These are phyloP conservation scores for Aspergillus arachidicola DNA, from an alignment of 2,329 filamentous ascomycete genomes.

Conservation along the genomic window DNA sequence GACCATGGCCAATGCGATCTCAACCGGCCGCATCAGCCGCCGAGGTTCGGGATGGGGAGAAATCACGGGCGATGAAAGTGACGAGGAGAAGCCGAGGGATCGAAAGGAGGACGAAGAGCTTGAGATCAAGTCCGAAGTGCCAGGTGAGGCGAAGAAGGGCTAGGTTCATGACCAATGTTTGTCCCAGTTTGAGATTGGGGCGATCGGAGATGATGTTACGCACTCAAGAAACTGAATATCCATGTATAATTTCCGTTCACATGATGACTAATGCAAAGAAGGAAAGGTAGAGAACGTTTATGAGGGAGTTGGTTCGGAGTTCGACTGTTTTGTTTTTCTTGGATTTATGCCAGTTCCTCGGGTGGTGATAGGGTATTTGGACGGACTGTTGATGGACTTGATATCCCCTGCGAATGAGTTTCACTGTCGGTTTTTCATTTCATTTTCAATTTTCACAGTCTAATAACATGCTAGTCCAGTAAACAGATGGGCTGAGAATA, in stretches of 20 bases:
- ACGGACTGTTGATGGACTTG: neutral
- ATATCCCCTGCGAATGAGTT: constrained; percentile 12
- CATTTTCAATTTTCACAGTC: neutral
- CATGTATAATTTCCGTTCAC: constrained; percentile 1
- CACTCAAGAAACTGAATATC: neutral
- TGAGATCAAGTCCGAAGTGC: neutral
- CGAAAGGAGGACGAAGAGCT: constrained; percentile 7
- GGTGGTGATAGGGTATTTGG: neutral
- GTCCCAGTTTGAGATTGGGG: neutral
- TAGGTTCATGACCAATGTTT: neutral
- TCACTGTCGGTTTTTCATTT: constrained; percentile 11
- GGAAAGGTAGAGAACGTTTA: neutral
- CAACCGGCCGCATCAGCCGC: constrained; percentile 43
- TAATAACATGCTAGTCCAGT: neutral
- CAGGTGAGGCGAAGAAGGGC: neutral
- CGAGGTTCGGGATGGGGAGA: constrained; percentile 50
- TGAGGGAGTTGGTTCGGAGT: neutral
- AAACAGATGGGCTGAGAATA: neutral
- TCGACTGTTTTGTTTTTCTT: neutral
- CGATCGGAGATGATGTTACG: constrained; percentile 5
- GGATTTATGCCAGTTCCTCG: neutral
- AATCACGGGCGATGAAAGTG: constrained; percentile 41
- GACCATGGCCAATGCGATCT: constrained; percentile 29
- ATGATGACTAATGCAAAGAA: constrained; percentile 2
- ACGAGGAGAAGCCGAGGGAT: constrained; percentile 31